Evolutionary conservation across 2,329 filamentous ascomycete genomes (phyloP).

Genomic region (Talaromyces piceae): DNA sequence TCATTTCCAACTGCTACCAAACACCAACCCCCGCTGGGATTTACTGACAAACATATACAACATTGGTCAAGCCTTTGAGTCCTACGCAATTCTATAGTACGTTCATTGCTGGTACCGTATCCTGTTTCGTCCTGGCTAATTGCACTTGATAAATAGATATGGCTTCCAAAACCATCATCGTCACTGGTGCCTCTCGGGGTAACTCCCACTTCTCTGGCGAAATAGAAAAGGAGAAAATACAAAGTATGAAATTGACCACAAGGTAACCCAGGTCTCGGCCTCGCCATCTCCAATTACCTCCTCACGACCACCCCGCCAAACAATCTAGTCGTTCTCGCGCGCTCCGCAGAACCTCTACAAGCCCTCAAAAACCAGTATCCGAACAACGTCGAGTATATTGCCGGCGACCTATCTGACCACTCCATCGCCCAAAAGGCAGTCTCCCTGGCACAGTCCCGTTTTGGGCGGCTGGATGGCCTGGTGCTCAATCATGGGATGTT

Average conservation of each 20-base stretch:
- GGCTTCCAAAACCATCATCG: slow-evolving; percentile 59
- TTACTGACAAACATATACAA: too few species aligned
- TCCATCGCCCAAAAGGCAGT: slow-evolving; percentile 54
- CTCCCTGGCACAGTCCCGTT: slow-evolving; percentile 57
- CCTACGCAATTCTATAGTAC: too few species aligned
- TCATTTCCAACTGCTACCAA: too few species aligned
- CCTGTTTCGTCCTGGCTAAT: too few species aligned
- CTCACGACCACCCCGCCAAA: slow-evolving; percentile 43
- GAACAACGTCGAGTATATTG: slow-evolving; percentile 48
- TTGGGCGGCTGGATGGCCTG: slow-evolving; percentile 64
- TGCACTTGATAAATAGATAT: slow-evolving; percentile 22
- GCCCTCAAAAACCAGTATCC: slow-evolving; percentile 48
- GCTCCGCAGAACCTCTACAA: slow-evolving; percentile 47
- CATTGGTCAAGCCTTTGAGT: too few species aligned
- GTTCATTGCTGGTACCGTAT: too few species aligned
- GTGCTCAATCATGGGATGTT: slow-evolving; percentile 84
- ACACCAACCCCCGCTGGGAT: too few species aligned
- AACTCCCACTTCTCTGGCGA: background rate
- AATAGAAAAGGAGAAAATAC: too few species aligned
- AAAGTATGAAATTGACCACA: too few species aligned
- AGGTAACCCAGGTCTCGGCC: slow-evolving; percentile 60
- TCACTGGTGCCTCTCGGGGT: slow-evolving; percentile 61
- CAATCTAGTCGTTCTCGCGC: slow-evolving; percentile 53
- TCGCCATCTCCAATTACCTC: slow-evolving; percentile 53
- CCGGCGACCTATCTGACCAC: slow-evolving; percentile 51